phyloP scores from a whole-genome alignment of 2,329 filamentous ascomycete genomes.

The Fusarium anguioides region DNA sequence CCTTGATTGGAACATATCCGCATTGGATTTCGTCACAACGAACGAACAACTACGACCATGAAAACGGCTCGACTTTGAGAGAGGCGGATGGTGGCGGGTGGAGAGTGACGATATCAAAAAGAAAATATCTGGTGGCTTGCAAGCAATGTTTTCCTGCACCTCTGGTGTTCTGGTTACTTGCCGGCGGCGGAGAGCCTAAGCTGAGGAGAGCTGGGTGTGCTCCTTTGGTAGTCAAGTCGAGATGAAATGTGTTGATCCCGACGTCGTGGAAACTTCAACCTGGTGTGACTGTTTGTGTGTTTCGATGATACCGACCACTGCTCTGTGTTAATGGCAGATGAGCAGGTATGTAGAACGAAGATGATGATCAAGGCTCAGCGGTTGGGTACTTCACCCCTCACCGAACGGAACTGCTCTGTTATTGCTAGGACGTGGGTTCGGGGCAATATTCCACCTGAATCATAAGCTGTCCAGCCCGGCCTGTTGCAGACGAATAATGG shows the following conservation, averaged over 20 bases:
- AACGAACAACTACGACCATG: constrained; percentile 42
- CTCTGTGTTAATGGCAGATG: constrained; percentile 13
- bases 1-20: constrained; percentile 46
- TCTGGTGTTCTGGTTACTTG: constrained; percentile 13
- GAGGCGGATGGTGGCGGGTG: constrained; percentile 46
- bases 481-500: neutral
- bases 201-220: constrained; percentile 45
- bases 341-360: constrained; percentile 24
- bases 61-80: constrained; percentile 42
- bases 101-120: constrained; percentile 42
- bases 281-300: constrained; percentile 47
- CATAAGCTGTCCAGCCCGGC: neutral
- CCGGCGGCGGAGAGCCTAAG: constrained; percentile 34
- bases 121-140: constrained; percentile 42
- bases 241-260: constrained; percentile 52
- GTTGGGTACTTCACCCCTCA: neutral
- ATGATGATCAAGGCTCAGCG: constrained; percentile 7
- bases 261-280: constrained; percentile 42
- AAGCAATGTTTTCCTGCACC: constrained; percentile 33
- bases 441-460: neutral
- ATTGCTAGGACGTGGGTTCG: neutral
- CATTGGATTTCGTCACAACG: constrained; percentile 48
- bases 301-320: constrained; percentile 34
- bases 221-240: constrained; percentile 54
- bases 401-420: neutral